Evolutionary conservation across 345 rosid genomes (phyloP), one percentile per base, ranked within the genome.

Genomic region (Ceriops zippeliana): DNA sequence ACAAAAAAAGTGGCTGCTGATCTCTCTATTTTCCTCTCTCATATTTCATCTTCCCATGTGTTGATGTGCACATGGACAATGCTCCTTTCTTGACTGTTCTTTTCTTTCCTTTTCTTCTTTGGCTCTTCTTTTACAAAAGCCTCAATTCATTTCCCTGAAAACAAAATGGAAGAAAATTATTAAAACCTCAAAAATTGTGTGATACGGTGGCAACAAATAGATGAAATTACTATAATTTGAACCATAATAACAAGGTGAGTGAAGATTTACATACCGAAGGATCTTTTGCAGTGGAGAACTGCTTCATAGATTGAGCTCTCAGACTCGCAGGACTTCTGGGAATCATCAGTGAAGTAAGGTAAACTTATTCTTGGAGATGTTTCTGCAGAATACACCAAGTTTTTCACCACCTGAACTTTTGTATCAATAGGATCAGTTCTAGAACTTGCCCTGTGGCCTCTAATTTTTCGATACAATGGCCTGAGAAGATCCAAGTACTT

Each of bases 281-380:
- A 93, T 87, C 84, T 86, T 72, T 93, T 91, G 88, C 98, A 93
- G 78, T 93, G 98, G 54, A 91, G 92, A 70, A 93, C 98, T 5
- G 97, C 98, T 69, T 93, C 98, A 57, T 91, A 80, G 34, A 91
- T 93, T 24, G 98, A 89, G 82, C 89, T 86, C 66, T 91, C 97
- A 0, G 98, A 93, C 60, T 90, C 95, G 59, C 90, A 90, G 38
- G 97, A 93, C 66, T 64, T 80, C 49, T 92, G 81, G 90, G 96
- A 88, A 63, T 81, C 83, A 61, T 89, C 95, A 17, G 74, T 78
- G 2, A 89, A 78, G 76, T 69, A 85, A 1, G 89, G 85, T 2
- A 83, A 81, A 67, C 97, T 89, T 52, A 83, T 66, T 73, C 96
- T 72, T 5, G 98, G 96, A 5, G 97, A 88, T 60, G 87, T 68